phyloP scores from a whole-genome alignment of 768 basidiomycete species.

The Leucocoprinus leucothites region DNA sequence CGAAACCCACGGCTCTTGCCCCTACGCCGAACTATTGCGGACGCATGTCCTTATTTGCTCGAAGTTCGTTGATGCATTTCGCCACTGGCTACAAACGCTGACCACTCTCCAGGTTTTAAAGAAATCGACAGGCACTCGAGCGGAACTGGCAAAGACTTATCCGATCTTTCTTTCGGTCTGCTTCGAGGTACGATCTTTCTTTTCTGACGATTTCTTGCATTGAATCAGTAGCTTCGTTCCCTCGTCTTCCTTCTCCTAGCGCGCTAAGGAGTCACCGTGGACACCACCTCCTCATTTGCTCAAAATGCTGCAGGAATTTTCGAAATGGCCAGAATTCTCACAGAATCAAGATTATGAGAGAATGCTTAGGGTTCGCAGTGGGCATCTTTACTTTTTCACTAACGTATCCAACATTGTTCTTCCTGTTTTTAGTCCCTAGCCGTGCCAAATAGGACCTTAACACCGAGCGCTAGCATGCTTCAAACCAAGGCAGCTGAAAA shows the following conservation, averaged over 20 bases:
- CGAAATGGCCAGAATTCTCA: constrained; percentile 20
- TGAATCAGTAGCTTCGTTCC: not conserved
- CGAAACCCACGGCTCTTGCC: constrained; percentile 27
- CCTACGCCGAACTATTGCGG: constrained; percentile 45
- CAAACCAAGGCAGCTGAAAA: not conserved
- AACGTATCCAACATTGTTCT: constrained; percentile 8
- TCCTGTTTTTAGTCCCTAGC: constrained; percentile 11
- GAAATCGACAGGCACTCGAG: not conserved
- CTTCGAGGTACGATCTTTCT: constrained; percentile 28
- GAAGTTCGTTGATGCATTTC: constrained; percentile 33
- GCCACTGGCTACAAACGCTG: not conserved
- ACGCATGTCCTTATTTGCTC: constrained; percentile 45
- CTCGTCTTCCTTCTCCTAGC: constrained; percentile 26
- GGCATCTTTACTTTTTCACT: constrained; percentile 26
- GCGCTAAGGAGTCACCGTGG: constrained; percentile 40
- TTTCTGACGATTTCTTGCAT: not conserved
- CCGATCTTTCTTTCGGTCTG: constrained; percentile 42
- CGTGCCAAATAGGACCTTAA: not conserved
- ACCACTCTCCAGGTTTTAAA: constrained; percentile 1
- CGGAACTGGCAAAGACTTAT: constrained; percentile 30
- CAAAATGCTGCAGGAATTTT: constrained; percentile 28
- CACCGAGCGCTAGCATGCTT: not conserved
- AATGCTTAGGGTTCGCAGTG: constrained; percentile 57
- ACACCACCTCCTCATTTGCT: constrained; percentile 37
- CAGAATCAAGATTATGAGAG: constrained; percentile 29